Conservation (phyloP, 108 stramenopile species). For the Nitzschia sp. region DNA sequence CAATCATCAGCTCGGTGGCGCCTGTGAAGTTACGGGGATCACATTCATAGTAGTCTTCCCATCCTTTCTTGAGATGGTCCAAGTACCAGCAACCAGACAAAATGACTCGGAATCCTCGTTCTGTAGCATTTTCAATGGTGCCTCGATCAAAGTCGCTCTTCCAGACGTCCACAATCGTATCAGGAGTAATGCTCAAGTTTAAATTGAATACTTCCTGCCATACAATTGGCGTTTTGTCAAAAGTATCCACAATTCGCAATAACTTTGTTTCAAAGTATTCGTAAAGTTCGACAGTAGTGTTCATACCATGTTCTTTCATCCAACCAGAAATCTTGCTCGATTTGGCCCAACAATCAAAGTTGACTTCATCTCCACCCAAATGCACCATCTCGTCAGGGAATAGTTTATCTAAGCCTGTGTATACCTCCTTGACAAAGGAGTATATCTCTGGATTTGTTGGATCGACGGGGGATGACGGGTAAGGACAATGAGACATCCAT, state of each 20-base stretch:
- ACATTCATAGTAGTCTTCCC: slow-evolving; percentile 46
- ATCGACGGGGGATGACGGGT: slow-evolving; percentile 32
- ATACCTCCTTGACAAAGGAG: slow-evolving; percentile 43
- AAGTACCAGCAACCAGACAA: slow-evolving; percentile 68
- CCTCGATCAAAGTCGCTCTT: slow-evolving; percentile 36
- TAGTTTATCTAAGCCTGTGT: slow-evolving; percentile 32
- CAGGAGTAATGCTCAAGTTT: slow-evolving; percentile 30
- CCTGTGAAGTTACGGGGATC: slow-evolving; percentile 50
- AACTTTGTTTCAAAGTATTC: slow-evolving; percentile 43
- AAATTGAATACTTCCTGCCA: slow-evolving; percentile 76
- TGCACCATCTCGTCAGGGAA: slow-evolving; percentile 59
- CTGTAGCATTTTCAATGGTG: slow-evolving; percentile 36
- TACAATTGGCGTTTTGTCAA: slow-evolving; percentile 44
- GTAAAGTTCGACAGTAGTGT: slow-evolving; percentile 25
- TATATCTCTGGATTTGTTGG: slow-evolving; percentile 38
- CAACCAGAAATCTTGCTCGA: slow-evolving; percentile 28
- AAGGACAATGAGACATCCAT: slow-evolving; percentile 33
- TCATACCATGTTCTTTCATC: slow-evolving; percentile 43
- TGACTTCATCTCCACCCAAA: slow-evolving; percentile 77
- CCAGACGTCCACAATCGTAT: slow-evolving; percentile 60
- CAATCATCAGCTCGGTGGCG: slow-evolving; percentile 43
- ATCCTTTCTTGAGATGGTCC: slow-evolving; percentile 48
- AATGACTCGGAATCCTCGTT: slow-evolving; percentile 27
- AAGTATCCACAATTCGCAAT: slow-evolving; percentile 20
- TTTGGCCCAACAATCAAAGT: slow-evolving; percentile 45